phyloP scores from a whole-genome alignment of 1,139 yeast species.

The Protomyces gravidus region DNA sequence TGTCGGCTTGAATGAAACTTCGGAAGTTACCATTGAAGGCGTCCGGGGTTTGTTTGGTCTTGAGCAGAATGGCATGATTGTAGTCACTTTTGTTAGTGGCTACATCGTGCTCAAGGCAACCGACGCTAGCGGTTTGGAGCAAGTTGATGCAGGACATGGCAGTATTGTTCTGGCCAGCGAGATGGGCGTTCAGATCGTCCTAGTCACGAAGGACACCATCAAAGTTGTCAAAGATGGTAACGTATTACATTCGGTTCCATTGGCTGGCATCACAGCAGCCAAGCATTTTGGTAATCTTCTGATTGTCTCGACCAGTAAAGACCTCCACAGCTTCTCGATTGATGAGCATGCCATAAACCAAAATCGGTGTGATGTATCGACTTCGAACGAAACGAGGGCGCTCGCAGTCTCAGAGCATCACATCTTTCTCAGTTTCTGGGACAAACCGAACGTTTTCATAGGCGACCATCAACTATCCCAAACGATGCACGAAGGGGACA shows the following conservation, averaged over 20 bases:
- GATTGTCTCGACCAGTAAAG: not conserved
- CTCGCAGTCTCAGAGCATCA: not conserved
- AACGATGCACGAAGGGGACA: not conserved
- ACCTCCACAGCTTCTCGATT: conserved; percentile 5
- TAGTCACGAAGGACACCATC: conserved; percentile 7
- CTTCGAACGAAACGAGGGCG: conserved; percentile 21
- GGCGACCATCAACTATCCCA: conserved; percentile 5
- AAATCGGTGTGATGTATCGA: too few relatives aligned
- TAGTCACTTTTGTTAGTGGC: conserved; percentile 33
- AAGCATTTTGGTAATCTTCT: not conserved
- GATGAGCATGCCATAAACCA: not conserved
- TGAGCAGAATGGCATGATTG: conserved; percentile 22
- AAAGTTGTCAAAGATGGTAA: not conserved
- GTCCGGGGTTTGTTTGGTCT: conserved; percentile 24
- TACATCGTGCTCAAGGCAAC: conserved; percentile 31
- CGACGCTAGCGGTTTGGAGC: conserved; percentile 30
- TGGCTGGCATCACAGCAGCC: not conserved
- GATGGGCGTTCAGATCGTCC: conserved; percentile 5
- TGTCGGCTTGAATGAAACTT: conserved; percentile 32
- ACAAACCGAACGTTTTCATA: conserved; percentile 4
- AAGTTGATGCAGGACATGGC: conserved; percentile 28
- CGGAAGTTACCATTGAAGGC: conserved; percentile 29
- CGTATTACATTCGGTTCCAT: not conserved
- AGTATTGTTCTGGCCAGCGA: conserved; percentile 28
- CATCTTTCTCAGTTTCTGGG: conserved; percentile 26